phyloP scores from a whole-genome alignment of 768 basidiomycete species.

The Cystobasidium tubakii region DNA sequence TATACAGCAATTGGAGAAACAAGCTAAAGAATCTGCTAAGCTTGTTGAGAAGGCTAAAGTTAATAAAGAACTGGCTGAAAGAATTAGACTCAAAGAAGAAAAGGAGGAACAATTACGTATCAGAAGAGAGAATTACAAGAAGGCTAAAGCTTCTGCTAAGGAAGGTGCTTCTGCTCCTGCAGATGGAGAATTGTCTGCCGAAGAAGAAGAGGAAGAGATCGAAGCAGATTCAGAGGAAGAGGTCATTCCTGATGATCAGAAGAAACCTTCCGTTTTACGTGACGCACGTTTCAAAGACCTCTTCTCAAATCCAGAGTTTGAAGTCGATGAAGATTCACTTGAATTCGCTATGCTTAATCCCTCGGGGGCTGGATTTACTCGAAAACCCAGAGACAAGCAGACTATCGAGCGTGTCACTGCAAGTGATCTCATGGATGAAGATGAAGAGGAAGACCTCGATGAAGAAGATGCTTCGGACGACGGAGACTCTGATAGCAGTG shows the following conservation, averaged over 20 bases:
- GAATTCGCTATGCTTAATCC: conserved; percentile 94
- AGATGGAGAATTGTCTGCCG: conserved; percentile 50
- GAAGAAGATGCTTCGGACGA: conserved; percentile 17
- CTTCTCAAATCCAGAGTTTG: conserved; percentile 84
- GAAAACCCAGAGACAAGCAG: conserved; percentile 47
- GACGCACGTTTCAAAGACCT: conserved; percentile 86
- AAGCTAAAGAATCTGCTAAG: not conserved
- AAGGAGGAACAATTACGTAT: conserved; percentile 47
- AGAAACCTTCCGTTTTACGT: conserved; percentile 57
- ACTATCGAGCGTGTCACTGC: conserved; percentile 1
- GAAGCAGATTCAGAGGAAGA: conserved; percentile 55
- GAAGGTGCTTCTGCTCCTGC: conserved; percentile 44
- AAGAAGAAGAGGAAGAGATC: conserved; percentile 50
- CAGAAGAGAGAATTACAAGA: conserved; percentile 41
- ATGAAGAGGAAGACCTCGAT: conserved; percentile 1
- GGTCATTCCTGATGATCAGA: conserved; percentile 50
- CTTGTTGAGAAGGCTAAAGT: conserved; percentile 58
- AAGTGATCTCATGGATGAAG: conserved; percentile 33
- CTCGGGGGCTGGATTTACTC: conserved; percentile 60
- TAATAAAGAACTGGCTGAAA: conserved; percentile 80
- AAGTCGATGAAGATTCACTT: conserved; percentile 77
- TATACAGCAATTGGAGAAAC: conserved; percentile 29
- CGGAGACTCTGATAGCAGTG: conserved; percentile 36
- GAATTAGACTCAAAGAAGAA: conserved; percentile 57
- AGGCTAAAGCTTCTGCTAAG: conserved; percentile 37